Conservation (phyloP, 2,329 filamentous ascomycete species). For the Monosporascus sp. region DNA sequence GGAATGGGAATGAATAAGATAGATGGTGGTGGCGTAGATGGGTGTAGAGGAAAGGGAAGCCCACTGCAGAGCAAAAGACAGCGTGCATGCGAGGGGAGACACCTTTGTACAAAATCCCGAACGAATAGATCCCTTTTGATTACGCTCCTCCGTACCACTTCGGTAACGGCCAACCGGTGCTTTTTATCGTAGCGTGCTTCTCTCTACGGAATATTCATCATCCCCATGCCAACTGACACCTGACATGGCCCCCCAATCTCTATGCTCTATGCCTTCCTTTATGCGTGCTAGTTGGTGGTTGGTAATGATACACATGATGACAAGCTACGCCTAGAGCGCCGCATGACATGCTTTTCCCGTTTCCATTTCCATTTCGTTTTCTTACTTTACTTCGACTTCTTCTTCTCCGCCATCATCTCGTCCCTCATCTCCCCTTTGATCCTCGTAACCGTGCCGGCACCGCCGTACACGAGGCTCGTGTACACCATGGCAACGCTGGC, state of each 20-base stretch:
- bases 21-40: no score
- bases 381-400: slow-evolving; percentile 2
- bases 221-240: no score
- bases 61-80: slow-evolving; percentile 7
- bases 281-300: not conserved
- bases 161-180: no score
- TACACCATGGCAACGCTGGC: slow-evolving; percentile 91
- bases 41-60: slow-evolving; percentile 7
- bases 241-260: no score
- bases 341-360: no score
- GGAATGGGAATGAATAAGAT: not conserved
- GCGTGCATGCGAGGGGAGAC: slow-evolving; percentile 18
- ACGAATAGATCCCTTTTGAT: slow-evolving; percentile 22
- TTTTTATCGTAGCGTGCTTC: no score
- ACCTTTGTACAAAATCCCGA: slow-evolving; percentile 20
- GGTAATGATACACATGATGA: not conserved
- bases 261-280: no score
- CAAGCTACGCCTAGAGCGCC: no score
- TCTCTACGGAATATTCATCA: no score
- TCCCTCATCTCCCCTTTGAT: slow-evolving; percentile 60
- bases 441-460: slow-evolving; percentile 58
- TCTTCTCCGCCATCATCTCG: slow-evolving; percentile 20
- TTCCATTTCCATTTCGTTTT: no score
- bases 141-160: no score
- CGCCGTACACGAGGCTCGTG: slow-evolving; percentile 65